Base-by-base conservation (phyloP, 2,329 filamentous ascomycete species). In the Fusarium udum region DNA sequence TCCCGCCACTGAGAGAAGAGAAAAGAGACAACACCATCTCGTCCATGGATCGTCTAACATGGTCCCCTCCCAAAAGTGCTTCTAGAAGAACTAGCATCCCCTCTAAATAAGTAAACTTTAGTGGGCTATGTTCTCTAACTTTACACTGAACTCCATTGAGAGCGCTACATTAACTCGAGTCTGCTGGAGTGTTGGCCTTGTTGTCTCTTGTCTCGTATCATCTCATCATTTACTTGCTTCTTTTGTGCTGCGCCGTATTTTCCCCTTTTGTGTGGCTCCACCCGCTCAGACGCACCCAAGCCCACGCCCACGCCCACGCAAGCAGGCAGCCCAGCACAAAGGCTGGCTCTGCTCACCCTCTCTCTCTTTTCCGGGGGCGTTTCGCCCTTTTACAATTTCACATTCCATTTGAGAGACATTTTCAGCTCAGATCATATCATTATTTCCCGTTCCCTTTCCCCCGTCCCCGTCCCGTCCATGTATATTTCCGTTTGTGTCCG, bases 11-110 rank as follows among this genome's bases (percentile, higher is more conserved):
- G 57, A 61, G 69, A 67, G 18, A 74, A 72, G 71, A 74, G 71
- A 72, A 62, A 74, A 74, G 71, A 74, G 71, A 74, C 57, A 74
- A 74, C 62, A 48, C 64, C 37, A 45, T 46, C 43, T 45, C 18
- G n/a, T 40, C 13, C n/a, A 37, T 22, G 14, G 4, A 49, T 31
- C 28, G 43, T 24, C 26, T 18, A 11, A 40, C 31, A 24, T 22
- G 26, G 24, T 28, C 18, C 26, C 45, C 28, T n/a, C 32, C n/a
- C 15, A 39, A 39, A 32, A 39, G n/a, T 31, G 40, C 36, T 62
- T 72, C 68, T 65, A 72, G 64, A 71, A 71, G 57, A 52, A 34
- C 31, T 28, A 22, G 15, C 34, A 28, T 14, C 28, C 9, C 59
- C 36, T 28, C 52, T 40, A n/a, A 58, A 49, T 36, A 49, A 58